Conservation (phyloP, 306 rosid species). For the Hippophae tibetana region DNA sequence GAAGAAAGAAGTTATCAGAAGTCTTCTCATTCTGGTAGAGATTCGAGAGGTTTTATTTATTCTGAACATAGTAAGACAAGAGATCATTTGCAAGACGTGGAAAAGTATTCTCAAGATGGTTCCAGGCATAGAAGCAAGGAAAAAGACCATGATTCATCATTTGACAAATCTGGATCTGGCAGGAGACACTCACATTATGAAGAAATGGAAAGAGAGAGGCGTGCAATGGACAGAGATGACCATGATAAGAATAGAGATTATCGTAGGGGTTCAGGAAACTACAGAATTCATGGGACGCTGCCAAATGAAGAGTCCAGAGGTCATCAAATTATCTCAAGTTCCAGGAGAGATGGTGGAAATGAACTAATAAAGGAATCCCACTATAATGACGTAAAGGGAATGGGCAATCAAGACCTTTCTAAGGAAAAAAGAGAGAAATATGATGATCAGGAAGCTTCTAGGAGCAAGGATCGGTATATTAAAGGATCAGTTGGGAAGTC, state of each 20-base stretch:
- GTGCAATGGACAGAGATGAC: conserved; percentile 37
- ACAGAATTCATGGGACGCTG: conserved; percentile 36
- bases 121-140: conserved; percentile 51
- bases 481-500: conserved; percentile 35
- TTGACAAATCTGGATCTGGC: conserved; percentile 48
- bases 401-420: conserved; percentile 32
- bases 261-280: conserved; percentile 46
- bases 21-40: conserved; percentile 49
- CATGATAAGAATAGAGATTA: conserved; percentile 54
- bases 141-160: conserved; percentile 39
- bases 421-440: conserved; percentile 37
- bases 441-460: conserved; percentile 28
- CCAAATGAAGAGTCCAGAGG: conserved; percentile 43
- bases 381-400: conserved; percentile 40
- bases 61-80: conserved; percentile 41
- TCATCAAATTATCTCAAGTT: conserved; percentile 30
- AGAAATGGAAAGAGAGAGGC: conserved; percentile 47
- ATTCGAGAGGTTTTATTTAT: conserved; percentile 38
- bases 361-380: conserved; percentile 34
- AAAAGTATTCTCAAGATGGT: conserved; percentile 49
- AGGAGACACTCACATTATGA: conserved; percentile 39
- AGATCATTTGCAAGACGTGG: conserved; percentile 33
- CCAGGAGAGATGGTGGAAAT: conserved; percentile 33
- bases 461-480: conserved; percentile 35
- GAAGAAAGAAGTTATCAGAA: conserved; percentile 44